These are phyloP conservation scores for Starmerella bacillaris DNA, from an alignment of 805 yeast genomes.

Conservation along the genomic window DNA sequence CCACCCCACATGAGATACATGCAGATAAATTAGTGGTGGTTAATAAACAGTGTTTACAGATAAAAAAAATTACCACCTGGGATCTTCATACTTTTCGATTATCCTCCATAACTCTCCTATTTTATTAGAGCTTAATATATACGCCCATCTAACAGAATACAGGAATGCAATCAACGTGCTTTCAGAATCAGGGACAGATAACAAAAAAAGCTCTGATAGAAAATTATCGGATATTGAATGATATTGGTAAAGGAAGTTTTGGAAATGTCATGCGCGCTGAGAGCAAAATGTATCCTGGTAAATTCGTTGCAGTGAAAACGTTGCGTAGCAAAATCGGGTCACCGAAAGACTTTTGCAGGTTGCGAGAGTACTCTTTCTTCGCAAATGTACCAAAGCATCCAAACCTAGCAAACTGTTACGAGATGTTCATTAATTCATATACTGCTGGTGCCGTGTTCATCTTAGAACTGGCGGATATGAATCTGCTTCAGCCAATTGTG, in stretches of 20 bases:
- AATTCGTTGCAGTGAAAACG: conserved; percentile 59
- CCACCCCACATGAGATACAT: too few species aligned
- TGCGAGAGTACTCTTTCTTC: conserved; percentile 24
- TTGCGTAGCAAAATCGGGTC: conserved; percentile 42
- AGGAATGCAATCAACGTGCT: too few species aligned
- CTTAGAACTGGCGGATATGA: conserved; percentile 79
- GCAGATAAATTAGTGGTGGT: too few species aligned
- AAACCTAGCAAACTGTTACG: conserved; percentile 55
- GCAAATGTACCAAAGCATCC: conserved; percentile 48
- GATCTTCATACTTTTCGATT: too few species aligned
- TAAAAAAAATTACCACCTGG: too few species aligned
- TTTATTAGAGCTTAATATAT: too few species aligned
- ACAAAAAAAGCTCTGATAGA: too few species aligned
- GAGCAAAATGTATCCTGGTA: conserved; percentile 11
- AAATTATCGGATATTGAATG: neutral
- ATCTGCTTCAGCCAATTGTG: conserved; percentile 50
- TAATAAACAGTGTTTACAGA: too few species aligned
- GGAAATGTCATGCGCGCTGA: conserved; percentile 19
- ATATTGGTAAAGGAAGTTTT: conserved; percentile 18
- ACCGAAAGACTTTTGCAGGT: conserved; percentile 31
- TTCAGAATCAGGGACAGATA: too few species aligned
- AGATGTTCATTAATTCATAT: conserved; percentile 53
- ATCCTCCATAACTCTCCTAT: too few species aligned
- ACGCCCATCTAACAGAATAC: too few species aligned
- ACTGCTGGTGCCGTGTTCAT: conserved; percentile 52